Percentiles rank a stretch among this genome's conserved stretches.
Evolutionary conservation across 768 basidiomycete species (phyloP).

Genomic region (Podaxis rugospora): DNA sequence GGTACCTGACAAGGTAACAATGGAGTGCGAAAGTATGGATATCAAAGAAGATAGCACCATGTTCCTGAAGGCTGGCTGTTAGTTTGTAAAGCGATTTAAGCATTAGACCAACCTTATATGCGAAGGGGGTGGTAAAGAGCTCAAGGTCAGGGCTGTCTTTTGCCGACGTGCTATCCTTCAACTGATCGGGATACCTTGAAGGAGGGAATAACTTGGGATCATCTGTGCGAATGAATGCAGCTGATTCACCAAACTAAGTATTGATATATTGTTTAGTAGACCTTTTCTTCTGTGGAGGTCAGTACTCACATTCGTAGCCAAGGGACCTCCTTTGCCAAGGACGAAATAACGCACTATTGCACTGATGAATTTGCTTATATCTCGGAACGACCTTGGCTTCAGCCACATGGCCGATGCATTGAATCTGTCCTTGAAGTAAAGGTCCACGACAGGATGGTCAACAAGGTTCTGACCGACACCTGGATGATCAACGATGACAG

Average conservation of each 20-base stretch:
- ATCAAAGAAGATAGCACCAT: constrained; percentile 29
- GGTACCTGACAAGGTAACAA: constrained; percentile 36
- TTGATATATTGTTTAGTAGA: not conserved
- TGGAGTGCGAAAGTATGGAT: constrained; percentile 38
- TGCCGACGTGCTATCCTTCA: constrained; percentile 36
- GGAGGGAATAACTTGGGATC: constrained; percentile 38
- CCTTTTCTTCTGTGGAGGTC: not conserved
- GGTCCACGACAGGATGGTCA: constrained; percentile 59
- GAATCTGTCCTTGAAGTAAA: constrained; percentile 49
- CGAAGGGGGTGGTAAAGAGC: constrained; percentile 34
- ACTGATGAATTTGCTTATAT: constrained; percentile 34
- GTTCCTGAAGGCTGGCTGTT: constrained; percentile 23
- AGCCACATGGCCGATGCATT: constrained; percentile 39
- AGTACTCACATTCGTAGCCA: constrained; percentile 49
- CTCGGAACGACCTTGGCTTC: constrained; percentile 24
- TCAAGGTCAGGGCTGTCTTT: constrained; percentile 39
- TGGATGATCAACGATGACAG: constrained; percentile 57
- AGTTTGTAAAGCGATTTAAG: not conserved
- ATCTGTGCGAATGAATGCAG: constrained; percentile 48
- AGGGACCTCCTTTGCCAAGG: constrained; percentile 39
- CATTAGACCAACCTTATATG: constrained; percentile 43
- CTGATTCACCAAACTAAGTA: constrained; percentile 40
- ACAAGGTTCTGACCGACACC: constrained; percentile 74
- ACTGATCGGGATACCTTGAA: constrained; percentile 25
- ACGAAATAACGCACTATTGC: constrained; percentile 45